Evolutionary conservation across 2,329 filamentous ascomycete genomes (phyloP).

Genomic region (Neocatenulostroma microsporum): DNA sequence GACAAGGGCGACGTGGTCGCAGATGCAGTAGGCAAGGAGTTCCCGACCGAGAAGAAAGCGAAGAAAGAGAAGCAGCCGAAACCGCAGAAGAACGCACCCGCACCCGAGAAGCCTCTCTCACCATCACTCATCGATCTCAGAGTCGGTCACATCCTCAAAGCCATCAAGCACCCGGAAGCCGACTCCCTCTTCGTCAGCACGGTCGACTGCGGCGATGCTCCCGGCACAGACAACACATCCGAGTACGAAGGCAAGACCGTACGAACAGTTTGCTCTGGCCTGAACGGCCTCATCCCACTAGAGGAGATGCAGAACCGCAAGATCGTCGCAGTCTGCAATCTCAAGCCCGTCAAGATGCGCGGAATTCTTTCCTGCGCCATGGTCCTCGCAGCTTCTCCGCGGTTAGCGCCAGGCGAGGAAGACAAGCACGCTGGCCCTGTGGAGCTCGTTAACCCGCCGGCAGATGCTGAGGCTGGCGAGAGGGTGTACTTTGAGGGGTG

Average conservation of each 20-base stretch:
- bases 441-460: constrained; percentile 81
- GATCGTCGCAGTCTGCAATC: constrained; percentile 91
- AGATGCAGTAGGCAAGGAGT: constrained; percentile 39
- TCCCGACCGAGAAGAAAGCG: constrained; percentile 40
- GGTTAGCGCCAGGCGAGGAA: constrained; percentile 68
- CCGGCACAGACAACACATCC: constrained; percentile 77
- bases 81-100: constrained; percentile 50
- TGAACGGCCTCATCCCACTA: constrained; percentile 86
- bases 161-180: constrained; percentile 89
- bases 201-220: constrained; percentile 83
- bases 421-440: constrained; percentile 83
- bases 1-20: constrained; percentile 44
- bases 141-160: constrained; percentile 95
- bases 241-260: constrained; percentile 88
- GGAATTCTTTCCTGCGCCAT: constrained; percentile 75
- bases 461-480: constrained; percentile 71
- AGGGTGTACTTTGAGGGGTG: constrained; percentile 91
- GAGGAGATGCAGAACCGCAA: constrained; percentile 96
- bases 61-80: constrained; percentile 87
- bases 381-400: constrained; percentile 92
- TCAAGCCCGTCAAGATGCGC: constrained; percentile 99
- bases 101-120: constrained; percentile 67
- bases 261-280: constrained; percentile 91
- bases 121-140: constrained; percentile 87
- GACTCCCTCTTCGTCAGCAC: constrained; percentile 94